Evolutionary conservation across 2,329 filamentous ascomycete species (phyloP).

Genomic region (Aspergillus thermomutatus): DNA sequence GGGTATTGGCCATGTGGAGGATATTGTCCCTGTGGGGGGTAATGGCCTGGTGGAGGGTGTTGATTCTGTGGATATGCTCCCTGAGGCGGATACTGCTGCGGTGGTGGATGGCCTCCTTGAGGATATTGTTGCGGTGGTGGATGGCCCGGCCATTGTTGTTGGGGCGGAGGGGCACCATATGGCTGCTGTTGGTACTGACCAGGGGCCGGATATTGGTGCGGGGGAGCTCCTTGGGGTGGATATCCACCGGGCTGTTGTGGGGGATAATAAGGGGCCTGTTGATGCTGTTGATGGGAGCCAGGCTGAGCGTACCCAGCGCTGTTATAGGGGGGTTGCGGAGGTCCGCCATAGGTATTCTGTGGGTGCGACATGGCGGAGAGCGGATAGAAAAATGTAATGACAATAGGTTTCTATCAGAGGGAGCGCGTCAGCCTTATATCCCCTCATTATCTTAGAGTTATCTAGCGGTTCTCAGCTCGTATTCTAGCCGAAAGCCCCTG

Average conservation of each 20-base stretch:
- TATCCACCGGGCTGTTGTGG: neutral
- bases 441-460: too few species aligned
- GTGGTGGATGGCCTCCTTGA: neutral
- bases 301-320: neutral
- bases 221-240: neutral
- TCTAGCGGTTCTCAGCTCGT: too few species aligned
- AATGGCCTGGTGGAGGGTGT: neutral
- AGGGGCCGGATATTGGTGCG: constrained; percentile 2
- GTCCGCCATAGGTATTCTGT: neutral
- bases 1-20: constrained; percentile 3
- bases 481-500: too few species aligned
- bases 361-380: neutral
- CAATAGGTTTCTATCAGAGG: neutral
- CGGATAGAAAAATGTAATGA: neutral
- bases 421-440: neutral
- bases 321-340: neutral
- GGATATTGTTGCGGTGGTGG: constrained; percentile 5
- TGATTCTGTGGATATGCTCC: constrained; percentile 1
- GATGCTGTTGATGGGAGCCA: neutral
- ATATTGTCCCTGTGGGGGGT: neutral
- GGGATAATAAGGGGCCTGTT: neutral
- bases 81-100: neutral
- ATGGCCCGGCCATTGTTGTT: constrained; percentile 1
- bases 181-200: constrained; percentile 2
- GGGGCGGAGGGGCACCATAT: constrained; percentile 3